Evolutionary conservation across 257 asterid species (phyloP).

Genomic region (Nicotiana knightiana): DNA sequence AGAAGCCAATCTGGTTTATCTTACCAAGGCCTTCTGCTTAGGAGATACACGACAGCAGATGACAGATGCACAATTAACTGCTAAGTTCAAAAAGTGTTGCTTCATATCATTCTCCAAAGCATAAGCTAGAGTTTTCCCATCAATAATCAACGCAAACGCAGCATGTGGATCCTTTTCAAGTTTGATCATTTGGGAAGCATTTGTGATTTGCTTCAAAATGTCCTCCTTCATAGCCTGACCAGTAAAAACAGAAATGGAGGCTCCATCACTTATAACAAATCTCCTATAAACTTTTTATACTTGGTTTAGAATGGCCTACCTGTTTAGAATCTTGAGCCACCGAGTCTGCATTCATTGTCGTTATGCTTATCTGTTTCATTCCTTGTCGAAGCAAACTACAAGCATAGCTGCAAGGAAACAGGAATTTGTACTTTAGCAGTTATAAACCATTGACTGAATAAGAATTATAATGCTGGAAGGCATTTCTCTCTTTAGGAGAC

Average conservation of each 20-base stretch:
- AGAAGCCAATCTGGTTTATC: conserved; percentile 7
- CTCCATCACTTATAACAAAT: neutral
- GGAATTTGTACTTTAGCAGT: conserved; percentile 12
- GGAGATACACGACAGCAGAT: conserved; percentile 99
- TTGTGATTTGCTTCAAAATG: conserved; percentile 67
- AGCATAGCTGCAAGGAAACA: conserved; percentile 53
- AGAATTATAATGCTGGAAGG: neutral
- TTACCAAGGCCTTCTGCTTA: conserved; percentile 92
- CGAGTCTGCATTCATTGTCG: conserved; percentile 35
- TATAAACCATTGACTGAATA: neutral
- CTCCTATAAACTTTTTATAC: neutral
- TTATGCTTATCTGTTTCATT: conserved; percentile 81
- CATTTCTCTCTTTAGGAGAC: conserved; percentile 28
- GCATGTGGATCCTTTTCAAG: conserved; percentile 87
- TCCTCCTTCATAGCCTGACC: conserved; percentile 58
- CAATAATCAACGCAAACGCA: conserved; percentile 93
- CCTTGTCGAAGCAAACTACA: conserved; percentile 99
- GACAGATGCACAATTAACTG: conserved; percentile 90
- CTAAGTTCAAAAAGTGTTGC: conserved; percentile 67
- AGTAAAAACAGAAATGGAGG: conserved; percentile 12
- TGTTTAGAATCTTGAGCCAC: conserved; percentile 41
- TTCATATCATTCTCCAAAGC: conserved; percentile 87
- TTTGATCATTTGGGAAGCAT: conserved; percentile 72
- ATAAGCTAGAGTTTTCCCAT: conserved; percentile 76
- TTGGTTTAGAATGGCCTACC: conserved; percentile 39